Percentiles rank a stretch among this genome's conserved stretches.
Conservation (phyloP, 1,284 basidiomycete genomes). For the Moniliella sp. region DNA sequence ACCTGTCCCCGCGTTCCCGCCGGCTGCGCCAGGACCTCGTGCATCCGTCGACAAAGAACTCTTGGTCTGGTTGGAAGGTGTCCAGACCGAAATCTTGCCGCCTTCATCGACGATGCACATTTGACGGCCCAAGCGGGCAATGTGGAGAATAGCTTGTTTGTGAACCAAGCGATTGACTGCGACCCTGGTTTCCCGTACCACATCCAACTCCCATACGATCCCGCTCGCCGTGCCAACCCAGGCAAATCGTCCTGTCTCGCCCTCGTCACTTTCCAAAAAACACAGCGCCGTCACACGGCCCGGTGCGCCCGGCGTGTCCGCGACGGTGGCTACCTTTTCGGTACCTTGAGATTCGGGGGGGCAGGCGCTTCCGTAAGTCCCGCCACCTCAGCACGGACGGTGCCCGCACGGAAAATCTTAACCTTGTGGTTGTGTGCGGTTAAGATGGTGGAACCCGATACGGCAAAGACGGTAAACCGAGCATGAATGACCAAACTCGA, state of each 20-base stretch:
- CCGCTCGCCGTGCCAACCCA: conserved; percentile 27
- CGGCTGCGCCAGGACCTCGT: neutral
- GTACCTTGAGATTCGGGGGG: too few species aligned
- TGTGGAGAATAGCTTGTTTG: conserved; percentile 11
- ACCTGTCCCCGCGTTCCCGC: neutral
- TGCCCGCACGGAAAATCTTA: too few species aligned
- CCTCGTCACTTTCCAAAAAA: too few species aligned
- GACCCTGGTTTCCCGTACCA: conserved; percentile 9
- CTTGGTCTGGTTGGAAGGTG: conserved; percentile 5
- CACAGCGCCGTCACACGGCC: too few species aligned
- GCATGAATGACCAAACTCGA: too few species aligned
- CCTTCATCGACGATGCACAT: conserved; percentile 26
- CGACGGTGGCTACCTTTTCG: too few species aligned
- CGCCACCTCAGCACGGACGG: too few species aligned
- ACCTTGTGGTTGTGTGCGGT: too few species aligned
- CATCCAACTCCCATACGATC: conserved; percentile 22
- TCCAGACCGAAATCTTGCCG: conserved; percentile 27
- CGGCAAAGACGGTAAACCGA: too few species aligned
- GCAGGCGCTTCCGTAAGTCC: too few species aligned
- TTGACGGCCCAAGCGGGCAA: conserved; percentile 14
- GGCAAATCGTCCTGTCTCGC: conserved; percentile 12
- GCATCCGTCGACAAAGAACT: neutral
- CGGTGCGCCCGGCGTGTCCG: too few species aligned
- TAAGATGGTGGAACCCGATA: too few species aligned
- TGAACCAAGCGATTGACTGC: conserved; percentile 12